Percentiles rank a stretch among this genome's conserved stretches.
Conservation (phyloP, 768 basidiomycete species). For the Mycena pura region DNA sequence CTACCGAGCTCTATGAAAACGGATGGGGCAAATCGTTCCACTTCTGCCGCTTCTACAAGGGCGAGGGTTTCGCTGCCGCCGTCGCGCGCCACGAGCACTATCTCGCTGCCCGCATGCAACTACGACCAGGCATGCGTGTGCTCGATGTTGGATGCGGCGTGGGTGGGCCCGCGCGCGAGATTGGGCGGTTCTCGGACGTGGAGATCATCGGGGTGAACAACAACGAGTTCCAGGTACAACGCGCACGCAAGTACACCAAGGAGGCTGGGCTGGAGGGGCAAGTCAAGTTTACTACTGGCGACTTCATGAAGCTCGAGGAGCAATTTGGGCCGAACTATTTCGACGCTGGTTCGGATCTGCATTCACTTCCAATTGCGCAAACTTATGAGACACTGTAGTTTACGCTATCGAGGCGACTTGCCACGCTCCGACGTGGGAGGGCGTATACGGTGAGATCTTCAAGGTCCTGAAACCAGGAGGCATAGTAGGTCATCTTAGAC, state of each 20-base stretch:
- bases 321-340: constrained; percentile 93
- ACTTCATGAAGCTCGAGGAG: constrained; percentile 94
- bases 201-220: constrained; percentile 90
- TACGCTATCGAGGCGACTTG: constrained; percentile 98
- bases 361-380: not conserved
- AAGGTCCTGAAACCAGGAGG: constrained; percentile 97
- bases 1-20: constrained; percentile 94
- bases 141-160: constrained; percentile 99
- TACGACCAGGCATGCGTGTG: constrained; percentile 92
- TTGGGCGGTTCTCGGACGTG: constrained; percentile 88
- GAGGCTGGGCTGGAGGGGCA: constrained; percentile 76
- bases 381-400: constrained; percentile 50
- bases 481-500: constrained; percentile 61
- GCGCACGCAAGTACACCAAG: constrained; percentile 85
- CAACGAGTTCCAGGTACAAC: constrained; percentile 92
- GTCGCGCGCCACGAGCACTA: constrained; percentile 97
- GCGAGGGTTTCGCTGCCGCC: constrained; percentile 75
- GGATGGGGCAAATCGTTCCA: constrained; percentile 94
- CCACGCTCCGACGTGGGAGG: constrained; percentile 95
- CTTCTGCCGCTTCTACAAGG: constrained; percentile 96
- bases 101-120: constrained; percentile 83
- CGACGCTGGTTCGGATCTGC: constrained; percentile 78
- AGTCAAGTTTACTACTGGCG: constrained; percentile 87
- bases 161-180: constrained; percentile 96
- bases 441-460: constrained; percentile 92